Evolutionary conservation across 371 early-diverging fungal species (phyloP).

Genomic region (Mucor saturninus): DNA sequence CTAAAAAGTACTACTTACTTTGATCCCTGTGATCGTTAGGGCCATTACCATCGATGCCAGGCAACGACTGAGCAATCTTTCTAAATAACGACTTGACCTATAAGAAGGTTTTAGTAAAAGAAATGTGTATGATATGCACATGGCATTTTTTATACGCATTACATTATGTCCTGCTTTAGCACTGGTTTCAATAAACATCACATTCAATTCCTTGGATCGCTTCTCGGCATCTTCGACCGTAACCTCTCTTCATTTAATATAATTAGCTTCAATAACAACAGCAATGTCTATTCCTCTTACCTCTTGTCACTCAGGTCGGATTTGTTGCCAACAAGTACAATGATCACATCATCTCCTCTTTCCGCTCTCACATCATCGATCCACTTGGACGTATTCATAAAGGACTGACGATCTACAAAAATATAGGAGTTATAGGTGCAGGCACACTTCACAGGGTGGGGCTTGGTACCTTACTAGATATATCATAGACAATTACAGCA

Average conservation of each 20-base stretch:
- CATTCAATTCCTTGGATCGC: conserved; percentile 89
- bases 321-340: conserved; percentile 98
- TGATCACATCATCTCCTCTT: conserved; percentile 94
- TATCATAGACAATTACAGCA: conserved; percentile 97
- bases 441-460: background rate
- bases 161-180: conserved; percentile 97
- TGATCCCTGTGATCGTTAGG: conserved; percentile 36
- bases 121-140: background rate
- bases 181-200: conserved; percentile 95
- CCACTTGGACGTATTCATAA: conserved; percentile 95
- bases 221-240: conserved; percentile 94
- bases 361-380: conserved; percentile 96
- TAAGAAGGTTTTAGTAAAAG: background rate
- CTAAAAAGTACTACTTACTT: conserved; percentile 17
- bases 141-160: conserved; percentile 5
- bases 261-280: too few species aligned
- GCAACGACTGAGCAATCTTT: conserved; percentile 92
- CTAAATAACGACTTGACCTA: conserved; percentile 87
- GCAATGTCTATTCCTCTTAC: conserved; percentile 28
- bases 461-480: conserved; percentile 26
- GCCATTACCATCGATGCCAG: conserved; percentile 76
- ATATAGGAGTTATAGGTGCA: background rate
- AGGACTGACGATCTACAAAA: conserved; percentile 83
- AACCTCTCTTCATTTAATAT: conserved; percentile 66
- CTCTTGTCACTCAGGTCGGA: conserved; percentile 92